Evolutionary conservation across 495 filamentous ascomycete species (phyloP), one percentile per base, ranked within the genome.

Genomic region (Podospora comata): DNA sequence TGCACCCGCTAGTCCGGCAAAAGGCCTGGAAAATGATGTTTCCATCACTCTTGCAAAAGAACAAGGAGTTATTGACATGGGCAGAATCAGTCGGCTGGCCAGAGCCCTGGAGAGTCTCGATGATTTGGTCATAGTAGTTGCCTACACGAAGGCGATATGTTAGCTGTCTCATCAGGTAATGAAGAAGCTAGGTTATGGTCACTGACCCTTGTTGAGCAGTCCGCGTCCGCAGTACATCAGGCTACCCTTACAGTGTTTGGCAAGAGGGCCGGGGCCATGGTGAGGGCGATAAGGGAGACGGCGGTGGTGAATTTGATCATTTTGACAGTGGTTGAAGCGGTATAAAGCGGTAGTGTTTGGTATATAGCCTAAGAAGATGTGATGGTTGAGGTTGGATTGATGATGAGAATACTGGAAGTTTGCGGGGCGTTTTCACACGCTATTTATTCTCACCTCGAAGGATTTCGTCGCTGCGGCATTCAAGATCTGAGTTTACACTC

Each of bases 121-220:
- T 58, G 56, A 58, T 58, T 58, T 58, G 56, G 23, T 58, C 56
- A n/a, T 58, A 58, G 56, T 58, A 58, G 23, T 58, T 58, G 56
- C 56, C 56, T 58, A 20, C 6, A 26, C 5, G 9, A 58, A 58
- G 15, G 55, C 19, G 18, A 20, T 5, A 4, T 20, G 56, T 20
- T 20, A 58, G 56, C n/a, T 5, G 55, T 7, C 5, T 57, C 55
- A 5, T 58, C 56, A 20, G 56, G 23, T 20, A 58, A 58, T 20
- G 18, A 20, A 58, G 23, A 58, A 58, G 18, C n/a, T 5, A n/a
- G 7, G 9, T 48, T 48, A 15, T 18, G 20, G 54, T 58, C 23
- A 58, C 56, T 58, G n/a, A 58, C 56, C 56, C 23, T 58, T 58
- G 56, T 58, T 58, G 19, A 58, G 56, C n/a, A 58, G 56, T 58